Percentiles rank a stretch among this genome's conserved stretches.
phyloP scores from a whole-genome alignment of 129 eudicot species.

The Tagetes erecta region DNA sequence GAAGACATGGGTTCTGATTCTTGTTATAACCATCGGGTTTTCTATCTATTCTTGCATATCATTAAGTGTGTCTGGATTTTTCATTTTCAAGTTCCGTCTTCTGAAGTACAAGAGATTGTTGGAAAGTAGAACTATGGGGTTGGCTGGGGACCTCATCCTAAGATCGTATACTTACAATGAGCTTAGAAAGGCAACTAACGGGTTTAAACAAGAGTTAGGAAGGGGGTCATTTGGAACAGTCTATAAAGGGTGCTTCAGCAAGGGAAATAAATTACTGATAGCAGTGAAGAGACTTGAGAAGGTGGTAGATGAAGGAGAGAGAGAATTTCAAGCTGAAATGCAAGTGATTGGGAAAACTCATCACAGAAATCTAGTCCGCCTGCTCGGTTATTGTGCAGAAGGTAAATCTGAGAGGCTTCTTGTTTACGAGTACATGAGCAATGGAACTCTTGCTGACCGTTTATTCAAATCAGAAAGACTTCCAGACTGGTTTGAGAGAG shows the following conservation, averaged over 20 bases:
- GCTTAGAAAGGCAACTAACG: conserved; percentile 40
- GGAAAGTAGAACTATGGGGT: conserved; percentile 27
- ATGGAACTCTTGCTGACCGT: conserved; percentile 45
- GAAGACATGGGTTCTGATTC: conserved; percentile 34
- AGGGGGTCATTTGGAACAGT: conserved; percentile 53
- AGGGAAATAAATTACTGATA: conserved; percentile 28
- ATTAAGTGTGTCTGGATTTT: conserved; percentile 29
- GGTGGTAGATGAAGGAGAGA: conserved; percentile 42
- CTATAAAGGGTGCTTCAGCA: conserved; percentile 40
- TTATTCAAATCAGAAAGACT: conserved; percentile 29
- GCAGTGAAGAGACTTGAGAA: conserved; percentile 59
- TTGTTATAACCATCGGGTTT: conserved; percentile 31
- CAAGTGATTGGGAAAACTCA: conserved; percentile 51
- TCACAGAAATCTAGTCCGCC: conserved; percentile 47
- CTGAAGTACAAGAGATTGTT: conserved; percentile 35
- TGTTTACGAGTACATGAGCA: conserved; percentile 54
- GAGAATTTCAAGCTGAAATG: conserved; percentile 48
- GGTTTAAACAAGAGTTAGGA: conserved; percentile 43
- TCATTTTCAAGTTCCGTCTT: conserved; percentile 32
- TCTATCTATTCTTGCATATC: conserved; percentile 32
- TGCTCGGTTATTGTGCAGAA: conserved; percentile 44
- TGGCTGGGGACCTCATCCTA: conserved; percentile 36
- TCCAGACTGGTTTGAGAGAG: conserved; percentile 44
- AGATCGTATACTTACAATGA: conserved; percentile 36
- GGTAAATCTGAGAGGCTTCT: conserved; percentile 36